Conservation (phyloP, 768 basidiomycete genomes). For the Gymnopilus dilepis region DNA sequence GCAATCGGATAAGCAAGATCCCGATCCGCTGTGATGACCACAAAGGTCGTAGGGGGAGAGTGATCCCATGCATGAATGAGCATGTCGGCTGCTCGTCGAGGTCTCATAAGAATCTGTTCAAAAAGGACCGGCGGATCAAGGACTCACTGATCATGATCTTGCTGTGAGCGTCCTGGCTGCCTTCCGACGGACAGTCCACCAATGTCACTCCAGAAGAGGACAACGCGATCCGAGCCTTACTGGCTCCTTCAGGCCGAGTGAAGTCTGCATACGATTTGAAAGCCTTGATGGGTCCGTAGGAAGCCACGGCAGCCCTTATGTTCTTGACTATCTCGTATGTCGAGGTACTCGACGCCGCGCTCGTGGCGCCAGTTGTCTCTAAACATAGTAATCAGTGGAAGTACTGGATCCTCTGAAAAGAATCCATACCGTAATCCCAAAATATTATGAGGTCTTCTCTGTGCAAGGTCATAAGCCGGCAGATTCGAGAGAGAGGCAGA, state of each 20-base stretch:
- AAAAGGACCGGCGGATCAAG: neutral
- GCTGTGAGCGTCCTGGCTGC: conserved; percentile 31
- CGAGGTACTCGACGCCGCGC: conserved; percentile 17
- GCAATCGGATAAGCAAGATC: conserved; percentile 72
- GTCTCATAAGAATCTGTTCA: neutral
- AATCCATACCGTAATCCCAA: conserved; percentile 34
- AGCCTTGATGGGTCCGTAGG: conserved; percentile 27
- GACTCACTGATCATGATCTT: conserved; percentile 37
- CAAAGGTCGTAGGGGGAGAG: conserved; percentile 49
- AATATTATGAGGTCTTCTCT: conserved; percentile 26
- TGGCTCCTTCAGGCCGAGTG: conserved; percentile 8
- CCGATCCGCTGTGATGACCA: conserved; percentile 70
- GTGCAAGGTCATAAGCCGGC: neutral
- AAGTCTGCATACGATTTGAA: conserved; percentile 32
- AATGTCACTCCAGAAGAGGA: conserved; percentile 37
- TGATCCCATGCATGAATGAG: conserved; percentile 70
- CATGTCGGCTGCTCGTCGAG: conserved; percentile 59
- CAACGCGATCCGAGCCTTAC: conserved; percentile 33
- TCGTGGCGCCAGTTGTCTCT: conserved; percentile 26
- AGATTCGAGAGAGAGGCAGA: neutral
- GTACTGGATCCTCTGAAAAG: neutral
- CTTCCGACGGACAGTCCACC: conserved; percentile 36
- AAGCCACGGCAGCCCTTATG: conserved; percentile 25
- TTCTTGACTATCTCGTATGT: conserved; percentile 31
- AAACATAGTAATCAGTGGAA: neutral